Evolutionary conservation across 176 grass and related monocot genomes (phyloP), one percentile per base, ranked within the genome.

Genomic region (Carex pumila): DNA sequence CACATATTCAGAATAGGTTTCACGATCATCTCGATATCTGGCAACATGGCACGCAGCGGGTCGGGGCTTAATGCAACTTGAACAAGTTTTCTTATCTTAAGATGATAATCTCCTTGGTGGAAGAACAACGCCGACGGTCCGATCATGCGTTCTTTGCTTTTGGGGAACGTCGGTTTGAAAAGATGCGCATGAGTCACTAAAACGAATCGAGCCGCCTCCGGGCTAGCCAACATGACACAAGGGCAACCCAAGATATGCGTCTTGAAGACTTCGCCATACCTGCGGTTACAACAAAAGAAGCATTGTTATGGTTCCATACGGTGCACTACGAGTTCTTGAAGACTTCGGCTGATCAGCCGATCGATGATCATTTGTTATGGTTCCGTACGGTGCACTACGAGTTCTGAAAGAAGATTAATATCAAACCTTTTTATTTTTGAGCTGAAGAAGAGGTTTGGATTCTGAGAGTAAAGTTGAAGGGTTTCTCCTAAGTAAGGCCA

Each of bases 201-300:
- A 11, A 99, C 93, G 80, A 99, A 95, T 75, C 91, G 74, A 67
- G 91, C 92, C 62, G 96, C 96, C 88, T 99, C 93, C 22, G 96
- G 96, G 89, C 93, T 95, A n/a, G 96, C 89, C 80, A 99, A 87
- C 96, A 99, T 99, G 82, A 99, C 93, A 89, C 91, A 99, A 6
- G 93, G 96, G 93, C 85, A 99, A 0, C 96, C 96, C 34, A 99
- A 79, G 4, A 99, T 30, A 75, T 61, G 88, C 31, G 96, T 94
- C 91, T 99, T 99, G 76, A 99, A 99, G 70, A 99, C 89, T 87
- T 99, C 93, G 0, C 97, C 97, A 71, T 96, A 94, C 89, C 93
- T 95, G 68, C 22, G 37, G 15, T 45, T 22, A 73, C 30, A 21
- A 52, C 22, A 12, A 66, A 55, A 10, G 25, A 77, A 54, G 21